A percentile compares a stretch with the other conserved stretches of the same genome.
phyloP scores from a whole-genome alignment of 768 basidiomycete genomes.

The Boletus rufocinnamomeus region DNA sequence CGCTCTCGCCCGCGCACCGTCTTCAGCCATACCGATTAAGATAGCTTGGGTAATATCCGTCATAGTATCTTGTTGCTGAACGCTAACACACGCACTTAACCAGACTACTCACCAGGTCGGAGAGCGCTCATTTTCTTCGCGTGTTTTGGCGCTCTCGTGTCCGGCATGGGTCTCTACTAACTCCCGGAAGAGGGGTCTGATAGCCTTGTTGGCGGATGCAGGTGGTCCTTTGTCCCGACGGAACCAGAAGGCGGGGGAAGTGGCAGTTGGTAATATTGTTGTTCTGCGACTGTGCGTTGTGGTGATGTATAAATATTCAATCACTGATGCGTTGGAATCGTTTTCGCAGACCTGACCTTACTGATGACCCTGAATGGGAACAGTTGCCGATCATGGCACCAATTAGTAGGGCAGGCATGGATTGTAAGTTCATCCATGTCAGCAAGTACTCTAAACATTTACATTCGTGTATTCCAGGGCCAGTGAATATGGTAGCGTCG shows the following conservation, averaged over 20 bases:
- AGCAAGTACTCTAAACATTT: not conserved
- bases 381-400: conserved; percentile 47
- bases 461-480: conserved; percentile 44
- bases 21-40: conserved; percentile 24
- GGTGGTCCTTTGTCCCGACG: conserved; percentile 43
- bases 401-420: conserved; percentile 44
- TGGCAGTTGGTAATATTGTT: conserved; percentile 48
- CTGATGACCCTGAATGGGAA: conserved; percentile 53
- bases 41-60: conserved; percentile 42
- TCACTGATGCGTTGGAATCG: not conserved
- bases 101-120: conserved; percentile 29
- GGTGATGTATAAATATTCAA: not conserved
- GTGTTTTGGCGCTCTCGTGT: conserved; percentile 48
- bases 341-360: conserved; percentile 51
- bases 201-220: conserved; percentile 50
- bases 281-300: conserved; percentile 54
- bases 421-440: conserved; percentile 42
- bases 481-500: conserved; percentile 54
- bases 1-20: conserved; percentile 36
- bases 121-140: conserved; percentile 45
- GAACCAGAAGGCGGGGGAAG: conserved; percentile 38
- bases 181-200: conserved; percentile 38
- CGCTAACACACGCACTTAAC: conserved; percentile 9
- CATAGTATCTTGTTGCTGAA: not conserved
- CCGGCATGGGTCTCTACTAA: conserved; percentile 36